Evolutionary conservation across 805 yeast genomes (phyloP).

Genomic region (Pichia insulana): DNA sequence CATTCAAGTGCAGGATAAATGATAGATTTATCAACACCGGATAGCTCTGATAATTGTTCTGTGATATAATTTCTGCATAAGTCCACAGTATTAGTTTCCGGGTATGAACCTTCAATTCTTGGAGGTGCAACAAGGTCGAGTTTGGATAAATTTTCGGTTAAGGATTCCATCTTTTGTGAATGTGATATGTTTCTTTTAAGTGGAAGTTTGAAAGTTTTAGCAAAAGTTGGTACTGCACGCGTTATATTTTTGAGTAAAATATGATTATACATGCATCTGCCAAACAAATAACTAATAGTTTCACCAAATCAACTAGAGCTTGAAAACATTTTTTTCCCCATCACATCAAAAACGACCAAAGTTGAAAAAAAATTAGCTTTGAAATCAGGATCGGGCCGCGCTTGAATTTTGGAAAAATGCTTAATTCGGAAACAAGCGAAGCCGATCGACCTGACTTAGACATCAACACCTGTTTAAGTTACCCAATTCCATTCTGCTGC

Average conservation of each 20-base stretch:
- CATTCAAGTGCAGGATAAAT: constrained; percentile 84
- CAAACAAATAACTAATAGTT: no score
- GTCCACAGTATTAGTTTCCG: constrained; percentile 76
- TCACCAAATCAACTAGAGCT: no score
- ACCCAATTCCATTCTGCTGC: no score
- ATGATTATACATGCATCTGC: no score
- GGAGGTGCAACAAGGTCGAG: constrained; percentile 32
- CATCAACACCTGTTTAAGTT: no score
- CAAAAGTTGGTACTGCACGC: not conserved
- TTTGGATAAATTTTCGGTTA: constrained; percentile 19
- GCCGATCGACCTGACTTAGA: no score
- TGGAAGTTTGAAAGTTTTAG: not conserved
- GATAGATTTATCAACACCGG: constrained; percentile 60
- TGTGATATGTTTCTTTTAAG: not conserved
- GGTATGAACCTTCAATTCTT: constrained; percentile 50
- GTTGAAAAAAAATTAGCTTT: no score
- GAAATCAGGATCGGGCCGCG: no score
- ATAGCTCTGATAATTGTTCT: constrained; percentile 60
- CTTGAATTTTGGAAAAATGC: no score
- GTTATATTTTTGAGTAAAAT: not conserved
- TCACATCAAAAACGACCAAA: no score
- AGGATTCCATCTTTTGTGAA: constrained; percentile 11
- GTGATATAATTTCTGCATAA: constrained; percentile 85
- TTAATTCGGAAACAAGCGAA: no score
- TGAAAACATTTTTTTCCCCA: no score